Percentiles rank a stretch among this genome's conserved stretches.
These are phyloP conservation scores for Rhodotorula graminis DNA, from an alignment of 768 basidiomycete genomes.

Conservation along the genomic window DNA sequence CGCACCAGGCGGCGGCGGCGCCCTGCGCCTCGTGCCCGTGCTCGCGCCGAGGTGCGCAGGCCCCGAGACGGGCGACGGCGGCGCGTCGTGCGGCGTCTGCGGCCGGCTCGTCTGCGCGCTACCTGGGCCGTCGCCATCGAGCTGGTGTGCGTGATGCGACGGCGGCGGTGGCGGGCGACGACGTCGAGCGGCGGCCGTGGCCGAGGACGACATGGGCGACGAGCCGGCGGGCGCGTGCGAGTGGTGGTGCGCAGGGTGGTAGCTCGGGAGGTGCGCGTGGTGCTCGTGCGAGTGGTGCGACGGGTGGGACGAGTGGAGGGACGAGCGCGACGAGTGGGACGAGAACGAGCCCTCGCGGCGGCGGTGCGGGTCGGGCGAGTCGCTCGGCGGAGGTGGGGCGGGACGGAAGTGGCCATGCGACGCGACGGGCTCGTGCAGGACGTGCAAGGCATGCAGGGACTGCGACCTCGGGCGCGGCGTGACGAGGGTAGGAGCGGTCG, in stretches of 20 bases:
- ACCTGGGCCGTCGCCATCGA: too few species aligned
- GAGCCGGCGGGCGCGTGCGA: too few species aligned
- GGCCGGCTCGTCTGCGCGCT: neutral
- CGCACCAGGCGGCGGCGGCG: neutral
- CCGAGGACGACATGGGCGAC: neutral
- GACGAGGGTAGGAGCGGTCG: neutral
- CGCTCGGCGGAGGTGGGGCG: neutral
- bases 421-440: neutral
- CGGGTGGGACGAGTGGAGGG: neutral
- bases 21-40: neutral
- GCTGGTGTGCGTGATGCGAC: too few species aligned
- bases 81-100: neutral
- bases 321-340: too few species aligned
- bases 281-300: neutral
- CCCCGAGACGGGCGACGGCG: neutral
- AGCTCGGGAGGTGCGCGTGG: too few species aligned
- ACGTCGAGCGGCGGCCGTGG: neutral
- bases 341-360: neutral
- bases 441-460: slow-evolving; percentile 9
- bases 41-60: neutral
- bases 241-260: too few species aligned
- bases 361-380: neutral
- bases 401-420: neutral
- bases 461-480: slow-evolving; percentile 26
- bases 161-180: neutral